A percentile compares a stretch with the other conserved stretches of the same genome.
Conservation (phyloP, 257 asterid species). For the Haberlea rhodopensis region DNA sequence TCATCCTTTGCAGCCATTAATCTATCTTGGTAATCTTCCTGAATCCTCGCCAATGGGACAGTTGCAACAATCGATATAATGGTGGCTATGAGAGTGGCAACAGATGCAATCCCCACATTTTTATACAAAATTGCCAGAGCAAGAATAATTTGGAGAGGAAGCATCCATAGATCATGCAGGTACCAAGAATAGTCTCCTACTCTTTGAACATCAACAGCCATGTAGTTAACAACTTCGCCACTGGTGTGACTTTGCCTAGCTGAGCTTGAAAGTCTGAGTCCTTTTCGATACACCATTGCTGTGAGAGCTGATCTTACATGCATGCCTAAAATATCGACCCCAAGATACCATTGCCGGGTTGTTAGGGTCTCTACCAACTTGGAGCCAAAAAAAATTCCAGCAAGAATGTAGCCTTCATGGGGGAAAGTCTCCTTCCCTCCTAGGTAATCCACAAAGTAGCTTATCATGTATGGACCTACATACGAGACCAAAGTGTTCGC, state of each 20-base stretch:
- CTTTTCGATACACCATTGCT: conserved; percentile 80
- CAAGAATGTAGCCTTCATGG: conserved; percentile 77
- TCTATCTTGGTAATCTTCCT: conserved; percentile 49
- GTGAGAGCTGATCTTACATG: conserved; percentile 91
- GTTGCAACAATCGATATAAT: conserved; percentile 46
- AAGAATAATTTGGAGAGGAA: conserved; percentile 46
- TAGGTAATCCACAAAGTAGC: conserved; percentile 82
- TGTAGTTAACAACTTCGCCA: conserved; percentile 55
- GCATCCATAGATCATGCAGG: conserved; percentile 53
- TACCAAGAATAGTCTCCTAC: conserved; percentile 57
- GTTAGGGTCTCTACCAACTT: conserved; percentile 75
- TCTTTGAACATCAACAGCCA: conserved; percentile 58
- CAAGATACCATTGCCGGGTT: conserved; percentile 90
- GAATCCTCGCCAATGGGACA: conserved; percentile 46
- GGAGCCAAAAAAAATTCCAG: conserved; percentile 69
- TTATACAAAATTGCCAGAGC: conserved; percentile 51
- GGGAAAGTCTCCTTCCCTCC: conserved; percentile 60
- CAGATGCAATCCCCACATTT: conserved; percentile 49
- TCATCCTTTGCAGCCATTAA: conserved; percentile 51
- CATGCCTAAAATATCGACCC: conserved; percentile 90
- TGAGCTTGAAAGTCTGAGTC: conserved; percentile 47
- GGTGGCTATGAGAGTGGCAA: conserved; percentile 52
- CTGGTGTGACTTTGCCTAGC: conserved; percentile 48
- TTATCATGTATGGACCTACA: conserved; percentile 84
- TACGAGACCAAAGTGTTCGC: conserved; percentile 72